Conservation (phyloP, 1,139 yeast genomes). For the Lipomyces yarrowii region DNA sequence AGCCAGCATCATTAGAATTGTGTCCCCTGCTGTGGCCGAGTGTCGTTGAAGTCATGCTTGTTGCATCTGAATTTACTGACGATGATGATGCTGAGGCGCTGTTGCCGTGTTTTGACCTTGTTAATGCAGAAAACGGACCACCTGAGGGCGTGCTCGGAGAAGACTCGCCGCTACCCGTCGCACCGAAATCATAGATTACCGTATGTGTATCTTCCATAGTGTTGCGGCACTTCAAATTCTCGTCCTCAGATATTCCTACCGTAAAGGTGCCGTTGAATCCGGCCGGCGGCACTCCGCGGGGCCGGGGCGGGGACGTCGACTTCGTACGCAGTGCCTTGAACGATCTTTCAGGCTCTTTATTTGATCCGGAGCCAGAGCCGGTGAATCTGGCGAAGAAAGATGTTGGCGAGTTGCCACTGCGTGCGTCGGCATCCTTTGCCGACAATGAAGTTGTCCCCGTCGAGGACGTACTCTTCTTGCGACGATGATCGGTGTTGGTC, state of each 20-base stretch:
- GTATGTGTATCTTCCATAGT: slow-evolving; percentile 98
- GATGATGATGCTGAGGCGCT: background rate
- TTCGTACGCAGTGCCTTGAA: background rate
- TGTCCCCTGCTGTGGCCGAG: slow-evolving; percentile 12
- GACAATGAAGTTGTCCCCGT: slow-evolving; percentile 1
- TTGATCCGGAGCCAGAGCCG: slow-evolving; percentile 11
- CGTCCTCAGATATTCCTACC: slow-evolving; percentile 90
- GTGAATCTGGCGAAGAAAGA: slow-evolving; percentile 21
- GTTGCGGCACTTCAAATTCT: slow-evolving; percentile 75
- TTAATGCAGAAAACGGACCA: background rate
- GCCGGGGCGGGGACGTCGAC: background rate
- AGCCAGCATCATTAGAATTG: slow-evolving; percentile 74
- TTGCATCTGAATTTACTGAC: background rate
- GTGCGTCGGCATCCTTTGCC: slow-evolving; percentile 6
- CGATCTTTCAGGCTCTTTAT: slow-evolving; percentile 1
- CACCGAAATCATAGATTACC: slow-evolving; percentile 88
- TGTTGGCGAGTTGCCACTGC: slow-evolving; percentile 8
- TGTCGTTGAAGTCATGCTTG: background rate
- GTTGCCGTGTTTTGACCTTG: background rate
- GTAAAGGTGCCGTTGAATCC: slow-evolving; percentile 35
- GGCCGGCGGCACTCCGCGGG: slow-evolving; percentile 5
- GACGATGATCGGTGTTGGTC: background rate
- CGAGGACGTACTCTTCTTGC: background rate
- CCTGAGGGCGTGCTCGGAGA: background rate
- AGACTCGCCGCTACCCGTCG: slow-evolving; percentile 43